A percentile compares a stretch with the other conserved stretches of the same genome.
Evolutionary conservation across 345 rosid genomes (phyloP).

Genomic region (Eutrema heterophyllum): DNA sequence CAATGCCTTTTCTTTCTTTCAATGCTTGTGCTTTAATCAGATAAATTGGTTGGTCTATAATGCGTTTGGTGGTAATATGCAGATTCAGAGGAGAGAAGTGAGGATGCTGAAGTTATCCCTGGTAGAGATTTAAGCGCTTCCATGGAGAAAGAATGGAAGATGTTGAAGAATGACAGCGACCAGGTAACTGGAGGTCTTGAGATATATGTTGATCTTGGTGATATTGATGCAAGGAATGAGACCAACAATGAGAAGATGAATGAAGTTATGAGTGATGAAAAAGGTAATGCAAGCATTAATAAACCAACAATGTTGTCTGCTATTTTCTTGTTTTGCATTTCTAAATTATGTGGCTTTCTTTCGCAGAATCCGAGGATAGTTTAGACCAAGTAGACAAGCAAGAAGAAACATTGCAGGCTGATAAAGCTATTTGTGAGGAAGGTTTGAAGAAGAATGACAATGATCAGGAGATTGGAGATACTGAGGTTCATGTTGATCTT

Average conservation of each 20-base stretch:
- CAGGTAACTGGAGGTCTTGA: neutral
- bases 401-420: neutral
- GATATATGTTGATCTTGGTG: neutral
- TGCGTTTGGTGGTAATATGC: neutral
- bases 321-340: neutral
- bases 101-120: conserved; percentile 17
- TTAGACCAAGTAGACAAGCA: conserved; percentile 9
- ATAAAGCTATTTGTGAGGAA: neutral
- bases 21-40: neutral
- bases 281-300: neutral
- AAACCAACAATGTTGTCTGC: neutral
- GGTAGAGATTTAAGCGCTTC: conserved; percentile 25
- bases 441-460: conserved; percentile 1
- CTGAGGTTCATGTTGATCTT: neutral
- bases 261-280: neutral
- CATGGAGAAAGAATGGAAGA: conserved; percentile 31
- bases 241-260: neutral
- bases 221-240: conserved; percentile 16
- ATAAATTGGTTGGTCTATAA: neutral
- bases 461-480: neutral
- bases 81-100: conserved; percentile 13
- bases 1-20: neutral
- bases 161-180: conserved; percentile 12
- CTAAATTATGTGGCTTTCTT: neutral
- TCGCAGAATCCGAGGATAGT: neutral